Evolutionary conservation across 805 yeast species (phyloP), one percentile per base, ranked within the genome.

Genomic region (Starmerella sirachaensis): DNA sequence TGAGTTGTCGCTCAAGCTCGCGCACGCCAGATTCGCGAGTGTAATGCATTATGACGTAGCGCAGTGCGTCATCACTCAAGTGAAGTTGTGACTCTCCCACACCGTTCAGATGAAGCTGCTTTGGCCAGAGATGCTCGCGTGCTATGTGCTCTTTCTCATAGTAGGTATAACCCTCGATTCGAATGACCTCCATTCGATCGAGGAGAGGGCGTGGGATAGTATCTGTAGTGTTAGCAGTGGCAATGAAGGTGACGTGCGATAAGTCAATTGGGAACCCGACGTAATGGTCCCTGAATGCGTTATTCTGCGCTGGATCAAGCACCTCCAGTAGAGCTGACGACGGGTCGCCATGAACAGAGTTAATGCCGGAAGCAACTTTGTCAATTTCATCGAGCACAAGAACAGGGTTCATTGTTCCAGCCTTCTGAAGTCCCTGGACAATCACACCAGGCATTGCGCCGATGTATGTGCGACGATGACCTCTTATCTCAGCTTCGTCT

Each of bases 391-490:
- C 94, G 34, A 84, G 61, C 35, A 84, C 62, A 40, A 84, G 76
- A 14, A 84, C 81, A 0, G 94, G 94, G 50, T 81, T 81, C 78
- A 78, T 77, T 1, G 77, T 66, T 12, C 81, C 72, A 1, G 83
- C 73, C 50, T 78, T 79, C 33, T 93, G 68, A 28, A 84, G 58
- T 0, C 86, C 82, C 58, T 78, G 86, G 21, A 81, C 69, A 19
- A 84, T 62, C 31, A 79, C 63, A 7, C 95, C 95, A 0, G 94
- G 93, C 81, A 82, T 78, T 1, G 94, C 83, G 6, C 94, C 94
- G 26, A 84, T 86, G 55, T 84, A 84, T 0, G 94, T 84, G 52
- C 94, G 68, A 56, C 94, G 66, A 57, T 84, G 95, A 2, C 94
- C 95, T 45, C 93, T 68, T 39, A 84, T 77, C 49, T 84, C 94